Conservation (phyloP, 257 asterid species). For the Solanum pimpinellifolium region DNA sequence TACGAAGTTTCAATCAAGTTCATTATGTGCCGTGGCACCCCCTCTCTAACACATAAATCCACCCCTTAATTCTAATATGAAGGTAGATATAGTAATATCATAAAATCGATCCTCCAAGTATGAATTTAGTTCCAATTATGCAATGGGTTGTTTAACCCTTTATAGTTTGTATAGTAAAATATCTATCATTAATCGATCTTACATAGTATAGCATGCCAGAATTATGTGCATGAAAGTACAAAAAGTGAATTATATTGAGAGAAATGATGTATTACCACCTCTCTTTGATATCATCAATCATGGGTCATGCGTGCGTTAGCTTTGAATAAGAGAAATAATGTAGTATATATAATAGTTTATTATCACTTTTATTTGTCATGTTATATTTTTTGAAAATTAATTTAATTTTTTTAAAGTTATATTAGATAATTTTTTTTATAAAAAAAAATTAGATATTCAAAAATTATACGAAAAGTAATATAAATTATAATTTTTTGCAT, state of each 20-base stretch:
- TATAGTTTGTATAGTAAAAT: not conserved
- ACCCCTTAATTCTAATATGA: not conserved
- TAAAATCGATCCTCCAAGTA: not conserved
- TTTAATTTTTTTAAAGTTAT: too few relatives aligned
- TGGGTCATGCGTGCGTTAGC: not conserved
- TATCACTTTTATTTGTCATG: too few relatives aligned
- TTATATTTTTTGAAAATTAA: too few relatives aligned
- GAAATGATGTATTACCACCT: not conserved
- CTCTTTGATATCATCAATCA: not conserved
- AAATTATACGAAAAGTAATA: too few relatives aligned
- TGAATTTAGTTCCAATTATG: not conserved
- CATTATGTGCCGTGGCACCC: too few relatives aligned
- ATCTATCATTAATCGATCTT: not conserved
- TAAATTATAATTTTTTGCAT: too few relatives aligned
- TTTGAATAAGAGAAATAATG: not conserved
- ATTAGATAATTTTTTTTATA: too few relatives aligned
- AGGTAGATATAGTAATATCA: not conserved
- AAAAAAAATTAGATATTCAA: too few relatives aligned
- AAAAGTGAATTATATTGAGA: not conserved
- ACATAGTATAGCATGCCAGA: not conserved
- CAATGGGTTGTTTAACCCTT: not conserved
- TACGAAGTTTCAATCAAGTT: too few relatives aligned
- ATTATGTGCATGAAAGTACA: not conserved
- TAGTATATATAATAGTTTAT: not conserved
- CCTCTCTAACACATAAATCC: too few relatives aligned